Percentiles rank a stretch among this genome's conserved stretches.
phyloP scores from a whole-genome alignment of 345 rosid species.

The Tarenaya hassleriana region DNA sequence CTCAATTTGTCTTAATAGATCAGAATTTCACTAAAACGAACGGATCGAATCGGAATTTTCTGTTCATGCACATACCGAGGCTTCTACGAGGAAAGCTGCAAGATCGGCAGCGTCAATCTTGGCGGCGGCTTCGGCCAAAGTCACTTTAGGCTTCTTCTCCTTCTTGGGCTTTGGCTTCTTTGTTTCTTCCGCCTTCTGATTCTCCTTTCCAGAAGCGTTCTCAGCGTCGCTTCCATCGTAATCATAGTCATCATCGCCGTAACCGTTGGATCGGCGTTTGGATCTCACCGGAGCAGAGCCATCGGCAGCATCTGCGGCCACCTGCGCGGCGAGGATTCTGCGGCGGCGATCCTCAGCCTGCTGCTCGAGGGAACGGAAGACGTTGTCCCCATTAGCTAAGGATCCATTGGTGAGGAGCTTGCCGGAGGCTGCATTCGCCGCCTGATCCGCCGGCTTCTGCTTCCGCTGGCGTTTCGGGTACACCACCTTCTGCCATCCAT shows the following conservation, averaged over 20 bases:
- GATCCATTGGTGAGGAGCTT: conserved; percentile 20
- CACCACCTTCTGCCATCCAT: conserved; percentile 72
- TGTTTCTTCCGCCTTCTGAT: conserved; percentile 28
- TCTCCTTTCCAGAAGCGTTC: conserved; percentile 24
- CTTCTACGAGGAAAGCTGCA: conserved; percentile 45
- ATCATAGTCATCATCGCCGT: conserved; percentile 30
- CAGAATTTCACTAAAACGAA: conserved; percentile 5
- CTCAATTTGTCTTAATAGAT: neutral
- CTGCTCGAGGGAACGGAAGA: conserved; percentile 45
- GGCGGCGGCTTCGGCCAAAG: conserved; percentile 55
- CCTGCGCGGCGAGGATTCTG: conserved; percentile 37
- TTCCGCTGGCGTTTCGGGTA: conserved; percentile 56
- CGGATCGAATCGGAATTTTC: conserved; percentile 17
- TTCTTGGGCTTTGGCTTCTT: conserved; percentile 49
- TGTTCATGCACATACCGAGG: conserved; percentile 27
- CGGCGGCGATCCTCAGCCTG: conserved; percentile 47
- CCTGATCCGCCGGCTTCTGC: conserved; percentile 38
- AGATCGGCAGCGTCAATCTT: conserved; percentile 56
- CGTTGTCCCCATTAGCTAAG: conserved; percentile 29
- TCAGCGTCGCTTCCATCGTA: conserved; percentile 40
- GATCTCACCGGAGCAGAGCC: conserved; percentile 22
- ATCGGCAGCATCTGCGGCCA: conserved; percentile 22
- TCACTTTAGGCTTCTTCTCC: conserved; percentile 61
- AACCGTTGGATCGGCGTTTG: conserved; percentile 31
- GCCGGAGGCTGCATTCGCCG: conserved; percentile 23